Evolutionary conservation across 116 monocot species (phyloP).

Genomic region (Papilionanthe hybrid): DNA sequence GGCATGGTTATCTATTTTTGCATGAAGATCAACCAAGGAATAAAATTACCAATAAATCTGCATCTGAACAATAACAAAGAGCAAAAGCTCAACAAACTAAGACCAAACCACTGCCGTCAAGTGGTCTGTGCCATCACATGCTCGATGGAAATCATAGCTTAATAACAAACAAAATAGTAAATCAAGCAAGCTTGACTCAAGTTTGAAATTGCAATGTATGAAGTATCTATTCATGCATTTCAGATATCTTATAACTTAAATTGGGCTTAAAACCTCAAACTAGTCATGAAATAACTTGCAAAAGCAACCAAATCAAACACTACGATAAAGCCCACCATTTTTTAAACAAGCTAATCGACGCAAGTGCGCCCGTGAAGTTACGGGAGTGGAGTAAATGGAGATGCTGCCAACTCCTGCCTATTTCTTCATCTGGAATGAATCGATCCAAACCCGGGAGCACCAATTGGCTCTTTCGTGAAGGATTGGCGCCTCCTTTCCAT

Average conservation of each 20-base stretch:
- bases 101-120: background rate
- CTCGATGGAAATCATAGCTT: background rate
- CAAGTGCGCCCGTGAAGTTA: too few species aligned
- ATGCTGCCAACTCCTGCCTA: too few species aligned
- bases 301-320: background rate
- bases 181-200: background rate
- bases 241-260: background rate
- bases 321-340: background rate
- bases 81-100: background rate
- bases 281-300: background rate
- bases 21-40: background rate
- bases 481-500: too few species aligned
- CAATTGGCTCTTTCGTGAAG: too few species aligned
- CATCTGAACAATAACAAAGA: too few species aligned
- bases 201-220: background rate
- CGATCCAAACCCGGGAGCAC: too few species aligned
- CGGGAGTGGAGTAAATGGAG: too few species aligned
- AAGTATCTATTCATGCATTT: background rate
- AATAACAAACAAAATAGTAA: background rate
- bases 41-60: background rate
- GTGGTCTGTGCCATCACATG: background rate
- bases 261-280: background rate
- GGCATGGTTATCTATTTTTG: background rate
- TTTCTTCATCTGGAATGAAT: too few species aligned
- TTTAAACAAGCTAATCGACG: background rate